Conservation (phyloP, 1,139 yeast species). For the Geotrichum candidum region DNA sequence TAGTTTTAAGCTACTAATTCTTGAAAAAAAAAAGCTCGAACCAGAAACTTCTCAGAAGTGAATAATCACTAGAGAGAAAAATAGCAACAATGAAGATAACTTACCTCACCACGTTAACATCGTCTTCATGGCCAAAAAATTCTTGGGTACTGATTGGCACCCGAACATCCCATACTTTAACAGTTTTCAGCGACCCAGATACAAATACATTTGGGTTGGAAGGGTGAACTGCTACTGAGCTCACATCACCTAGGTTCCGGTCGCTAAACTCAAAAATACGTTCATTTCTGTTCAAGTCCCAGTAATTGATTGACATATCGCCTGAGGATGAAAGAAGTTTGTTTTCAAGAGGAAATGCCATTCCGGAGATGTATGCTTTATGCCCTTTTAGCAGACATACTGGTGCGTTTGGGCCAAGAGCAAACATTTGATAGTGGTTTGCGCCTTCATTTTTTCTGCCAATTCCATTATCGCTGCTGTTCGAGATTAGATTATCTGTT, state of each 20-base stretch:
- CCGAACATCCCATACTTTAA: constrained; percentile 68
- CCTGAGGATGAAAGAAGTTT: constrained; percentile 71
- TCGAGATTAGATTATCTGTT: not conserved
- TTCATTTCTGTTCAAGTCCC: constrained; percentile 68
- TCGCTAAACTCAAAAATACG: constrained; percentile 56
- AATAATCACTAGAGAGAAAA: not conserved
- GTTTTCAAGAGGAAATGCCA: constrained; percentile 55
- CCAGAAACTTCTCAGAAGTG: not conserved
- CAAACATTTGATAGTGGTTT: constrained; percentile 14
- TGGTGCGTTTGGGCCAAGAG: constrained; percentile 36
- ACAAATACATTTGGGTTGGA: constrained; percentile 42
- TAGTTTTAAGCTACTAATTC: too few species aligned
- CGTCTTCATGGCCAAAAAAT: constrained; percentile 55
- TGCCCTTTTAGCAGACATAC: constrained; percentile 65
- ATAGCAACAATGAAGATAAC: not conserved
- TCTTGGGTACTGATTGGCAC: constrained; percentile 50
- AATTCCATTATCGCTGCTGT: constrained; percentile 2
- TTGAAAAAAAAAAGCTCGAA: too few species aligned
- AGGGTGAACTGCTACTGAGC: constrained; percentile 43
- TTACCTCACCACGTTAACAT: constrained; percentile 55
- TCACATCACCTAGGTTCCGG: constrained; percentile 70
- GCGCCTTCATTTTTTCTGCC: constrained; percentile 17
- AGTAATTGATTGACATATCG: constrained; percentile 70
- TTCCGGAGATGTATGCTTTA: constrained; percentile 72
- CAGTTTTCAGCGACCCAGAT: constrained; percentile 72